phyloP scores from a whole-genome alignment of 1,139 yeast genomes.

The Suhomyces bokatorum region DNA sequence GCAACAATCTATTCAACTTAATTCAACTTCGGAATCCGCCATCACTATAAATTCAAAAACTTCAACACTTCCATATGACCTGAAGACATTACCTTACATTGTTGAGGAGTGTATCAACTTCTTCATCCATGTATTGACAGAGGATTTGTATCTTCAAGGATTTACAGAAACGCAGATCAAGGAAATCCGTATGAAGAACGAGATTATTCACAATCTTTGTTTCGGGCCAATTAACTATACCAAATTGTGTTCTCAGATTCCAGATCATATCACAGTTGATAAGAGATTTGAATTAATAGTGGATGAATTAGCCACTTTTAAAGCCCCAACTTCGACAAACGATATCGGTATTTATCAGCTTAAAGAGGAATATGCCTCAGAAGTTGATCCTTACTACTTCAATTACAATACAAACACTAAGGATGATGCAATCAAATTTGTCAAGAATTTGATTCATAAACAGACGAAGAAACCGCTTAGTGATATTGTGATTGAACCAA shows the following conservation, averaged over 20 bases:
- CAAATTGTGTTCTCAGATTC: constrained; percentile 65
- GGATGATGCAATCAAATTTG: constrained; percentile 69
- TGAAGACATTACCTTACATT: constrained; percentile 53
- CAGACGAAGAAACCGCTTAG: constrained; percentile 33
- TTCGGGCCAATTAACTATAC: constrained; percentile 74
- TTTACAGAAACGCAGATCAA: constrained; percentile 51
- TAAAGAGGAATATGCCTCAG: constrained; percentile 54
- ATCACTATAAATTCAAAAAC: background rate
- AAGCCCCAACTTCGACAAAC: constrained; percentile 61
- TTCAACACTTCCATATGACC: constrained; percentile 35
- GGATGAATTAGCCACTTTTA: constrained; percentile 57
- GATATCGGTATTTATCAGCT: constrained; percentile 72
- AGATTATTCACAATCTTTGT: constrained; percentile 76
- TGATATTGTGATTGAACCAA: constrained; percentile 55
- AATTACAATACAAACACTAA: constrained; percentile 76
- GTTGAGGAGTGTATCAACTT: constrained; percentile 79
- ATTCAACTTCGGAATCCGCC: background rate
- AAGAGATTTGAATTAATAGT: constrained; percentile 73
- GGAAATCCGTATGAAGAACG: constrained; percentile 57
- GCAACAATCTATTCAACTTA: background rate
- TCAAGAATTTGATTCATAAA: constrained; percentile 40
- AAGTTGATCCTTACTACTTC: constrained; percentile 79
- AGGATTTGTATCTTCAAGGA: constrained; percentile 60
- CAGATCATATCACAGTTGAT: constrained; percentile 73
- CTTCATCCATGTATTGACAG: constrained; percentile 68